Conservation (phyloP, 345 rosid species). For the Physaria fendleri region DNA sequence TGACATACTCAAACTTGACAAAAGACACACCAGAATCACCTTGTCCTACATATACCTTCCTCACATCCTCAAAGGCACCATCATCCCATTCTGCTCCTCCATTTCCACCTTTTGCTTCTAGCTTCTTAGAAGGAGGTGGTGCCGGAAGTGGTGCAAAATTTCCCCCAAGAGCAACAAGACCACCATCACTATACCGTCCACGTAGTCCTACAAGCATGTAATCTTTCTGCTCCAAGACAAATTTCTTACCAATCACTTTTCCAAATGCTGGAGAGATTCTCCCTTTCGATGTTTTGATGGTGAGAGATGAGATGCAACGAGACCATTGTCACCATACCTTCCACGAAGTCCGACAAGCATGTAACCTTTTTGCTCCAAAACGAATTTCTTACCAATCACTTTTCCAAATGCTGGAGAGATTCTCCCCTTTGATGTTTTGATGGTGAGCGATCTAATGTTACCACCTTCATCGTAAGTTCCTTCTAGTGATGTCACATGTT, state of each 20-base stretch:
- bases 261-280: not conserved
- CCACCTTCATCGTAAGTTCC: conserved; percentile 13
- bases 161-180: conserved; percentile 15
- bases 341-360: conserved; percentile 13
- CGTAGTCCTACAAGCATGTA: not conserved
- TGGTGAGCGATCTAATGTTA: not conserved
- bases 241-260: not conserved
- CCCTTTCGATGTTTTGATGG: not conserved
- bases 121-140: not conserved
- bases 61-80: not conserved
- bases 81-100: not conserved
- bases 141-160: not conserved
- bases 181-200: not conserved
- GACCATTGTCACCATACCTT: not conserved
- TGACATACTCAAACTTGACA: not conserved
- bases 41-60: not conserved
- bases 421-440: not conserved
- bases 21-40: not conserved
- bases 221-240: not conserved
- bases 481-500: not conserved
- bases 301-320: not conserved
- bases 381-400: not conserved
- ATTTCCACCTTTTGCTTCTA: not conserved
- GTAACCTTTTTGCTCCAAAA: not conserved
- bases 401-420: not conserved